Percentiles rank a stretch among this genome's conserved stretches.
Evolutionary conservation across 305 asterid species (phyloP).

Genomic region (Rubia tinctorum): DNA sequence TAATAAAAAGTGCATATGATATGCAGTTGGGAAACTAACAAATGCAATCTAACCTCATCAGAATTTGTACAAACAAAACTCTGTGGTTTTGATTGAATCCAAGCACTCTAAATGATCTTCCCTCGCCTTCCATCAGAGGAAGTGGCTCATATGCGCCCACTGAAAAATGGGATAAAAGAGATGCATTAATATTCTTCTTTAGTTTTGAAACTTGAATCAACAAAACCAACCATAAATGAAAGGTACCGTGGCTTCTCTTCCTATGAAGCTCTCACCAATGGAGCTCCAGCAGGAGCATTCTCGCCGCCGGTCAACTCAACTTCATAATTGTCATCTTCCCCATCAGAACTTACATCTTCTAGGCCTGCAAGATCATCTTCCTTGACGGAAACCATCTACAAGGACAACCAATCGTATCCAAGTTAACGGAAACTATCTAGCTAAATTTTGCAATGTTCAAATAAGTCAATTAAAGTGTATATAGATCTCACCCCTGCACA

Average conservation of each 20-base stretch:
- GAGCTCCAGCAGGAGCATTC: conserved; percentile 56
- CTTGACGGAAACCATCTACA: conserved; percentile 95
- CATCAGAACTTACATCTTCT: conserved; percentile 95
- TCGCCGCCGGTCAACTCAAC: conserved; percentile 89
- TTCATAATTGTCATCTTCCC: conserved; percentile 93
- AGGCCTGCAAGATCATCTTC: conserved; percentile 98
- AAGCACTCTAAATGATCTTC: conserved; percentile 73
- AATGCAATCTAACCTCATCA: conserved; percentile 69
- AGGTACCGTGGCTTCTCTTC: conserved; percentile 76
- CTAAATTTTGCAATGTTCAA: too few species aligned
- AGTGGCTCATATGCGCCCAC: conserved; percentile 66
- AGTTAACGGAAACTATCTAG: neutral
- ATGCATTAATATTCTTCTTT: conserved; percentile 15
- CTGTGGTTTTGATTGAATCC: conserved; percentile 95
- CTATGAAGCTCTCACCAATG: conserved; percentile 54
- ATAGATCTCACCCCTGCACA: too few species aligned
- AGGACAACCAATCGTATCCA: conserved; percentile 21
- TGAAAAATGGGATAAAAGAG: conserved; percentile 28
- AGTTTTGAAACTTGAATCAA: neutral
- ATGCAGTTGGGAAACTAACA: conserved; percentile 9
- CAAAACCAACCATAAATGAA: conserved; percentile 21
- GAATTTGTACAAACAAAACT: conserved; percentile 76
- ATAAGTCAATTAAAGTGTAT: too few species aligned
- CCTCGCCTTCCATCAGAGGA: conserved; percentile 99
- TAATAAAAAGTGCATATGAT: neutral